Evolutionary conservation across 176 grass and related monocot genomes (phyloP).

Genomic region (Aegilops bicornis): DNA sequence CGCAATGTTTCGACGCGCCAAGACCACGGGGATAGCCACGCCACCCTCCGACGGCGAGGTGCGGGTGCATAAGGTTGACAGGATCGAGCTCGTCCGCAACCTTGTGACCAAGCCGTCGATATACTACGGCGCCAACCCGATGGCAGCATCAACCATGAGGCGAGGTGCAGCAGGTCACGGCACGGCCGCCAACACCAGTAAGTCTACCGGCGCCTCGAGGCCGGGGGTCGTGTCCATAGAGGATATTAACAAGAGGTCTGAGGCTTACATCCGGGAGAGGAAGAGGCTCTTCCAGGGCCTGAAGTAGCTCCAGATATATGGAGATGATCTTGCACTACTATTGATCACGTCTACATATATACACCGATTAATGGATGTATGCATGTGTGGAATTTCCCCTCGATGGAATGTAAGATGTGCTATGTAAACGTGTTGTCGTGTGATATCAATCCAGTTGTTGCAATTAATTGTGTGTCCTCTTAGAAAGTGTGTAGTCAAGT

Average conservation of each 20-base stretch:
- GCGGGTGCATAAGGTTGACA: slow-evolving; percentile 44
- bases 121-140: not conserved
- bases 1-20: slow-evolving; percentile 2
- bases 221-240: not conserved
- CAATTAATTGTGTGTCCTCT: too few species aligned
- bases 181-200: not conserved
- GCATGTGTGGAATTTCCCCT: not conserved
- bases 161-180: not conserved
- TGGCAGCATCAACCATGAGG: not conserved
- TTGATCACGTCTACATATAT: not conserved
- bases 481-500: too few species aligned
- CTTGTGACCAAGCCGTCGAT: slow-evolving; percentile 22
- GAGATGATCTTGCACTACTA: not conserved
- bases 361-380: not conserved
- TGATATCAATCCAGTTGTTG: too few species aligned
- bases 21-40: not conserved
- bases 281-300: slow-evolving; percentile 35
- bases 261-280: slow-evolving; percentile 40
- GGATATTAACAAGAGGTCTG: slow-evolving; percentile 46
- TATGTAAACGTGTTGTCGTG: too few species aligned
- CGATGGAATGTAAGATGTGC: not conserved
- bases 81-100: slow-evolving; percentile 35
- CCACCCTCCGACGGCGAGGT: slow-evolving; percentile 20
- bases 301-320: not conserved
- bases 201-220: not conserved